Percentiles rank a stretch among this genome's conserved stretches.
phyloP scores from a whole-genome alignment of 495 filamentous ascomycete genomes.

The Aspergillus asperescens region DNA sequence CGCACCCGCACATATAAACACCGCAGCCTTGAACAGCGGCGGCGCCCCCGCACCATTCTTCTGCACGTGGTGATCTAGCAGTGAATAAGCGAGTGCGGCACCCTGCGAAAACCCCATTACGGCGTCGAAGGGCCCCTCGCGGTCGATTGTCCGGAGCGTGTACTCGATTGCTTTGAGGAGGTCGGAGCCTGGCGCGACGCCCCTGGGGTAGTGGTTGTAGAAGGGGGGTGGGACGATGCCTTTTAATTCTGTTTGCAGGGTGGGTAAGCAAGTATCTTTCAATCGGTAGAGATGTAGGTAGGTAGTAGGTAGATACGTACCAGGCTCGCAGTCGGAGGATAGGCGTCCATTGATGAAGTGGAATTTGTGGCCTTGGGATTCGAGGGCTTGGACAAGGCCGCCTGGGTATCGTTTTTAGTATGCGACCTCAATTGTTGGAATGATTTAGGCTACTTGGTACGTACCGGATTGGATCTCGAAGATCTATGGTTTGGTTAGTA shows the following conservation, averaged over 20 bases:
- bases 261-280: background rate
- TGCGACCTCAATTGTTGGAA: background rate
- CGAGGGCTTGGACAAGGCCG: conserved; percentile 29
- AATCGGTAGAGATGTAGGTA: background rate
- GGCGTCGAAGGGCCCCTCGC: conserved; percentile 42
- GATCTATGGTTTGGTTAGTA: conserved; percentile 22
- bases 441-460: background rate
- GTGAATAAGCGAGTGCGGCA: conserved; percentile 31
- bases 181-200: conserved; percentile 22
- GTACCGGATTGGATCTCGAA: conserved; percentile 38
- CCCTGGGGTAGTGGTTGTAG: conserved; percentile 34
- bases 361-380: conserved; percentile 32
- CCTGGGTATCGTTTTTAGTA: conserved; percentile 17
- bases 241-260: conserved; percentile 27
- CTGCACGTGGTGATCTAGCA: conserved; percentile 35
- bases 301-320: conserved; percentile 14
- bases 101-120: conserved; percentile 46
- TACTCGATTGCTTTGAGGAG: conserved; percentile 32
- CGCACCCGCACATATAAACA: conserved; percentile 36
- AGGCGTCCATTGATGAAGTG: conserved; percentile 32
- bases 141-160: conserved; percentile 26
- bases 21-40: conserved; percentile 36
- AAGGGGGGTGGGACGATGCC: conserved; percentile 35
- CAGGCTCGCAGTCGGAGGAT: conserved; percentile 24
- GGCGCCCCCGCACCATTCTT: conserved; percentile 14